Percentiles rank a stretch among this genome's conserved stretches.
Conservation (phyloP, 805 yeast species). For the Cyberlindnera petersonii region DNA sequence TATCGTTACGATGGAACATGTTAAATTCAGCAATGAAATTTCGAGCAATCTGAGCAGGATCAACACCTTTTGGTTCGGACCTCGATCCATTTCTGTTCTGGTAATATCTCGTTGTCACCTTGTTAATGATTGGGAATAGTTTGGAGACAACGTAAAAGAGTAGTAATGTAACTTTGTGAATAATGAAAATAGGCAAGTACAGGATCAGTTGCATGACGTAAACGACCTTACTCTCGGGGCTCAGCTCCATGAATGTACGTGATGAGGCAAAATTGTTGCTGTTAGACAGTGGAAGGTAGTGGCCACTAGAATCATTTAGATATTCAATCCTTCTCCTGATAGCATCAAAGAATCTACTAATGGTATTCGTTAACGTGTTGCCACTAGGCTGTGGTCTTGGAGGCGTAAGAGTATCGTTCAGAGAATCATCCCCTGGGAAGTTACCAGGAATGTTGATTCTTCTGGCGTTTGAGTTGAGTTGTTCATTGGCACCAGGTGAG, state of each 20-base stretch:
- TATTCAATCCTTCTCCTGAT: slow-evolving; percentile 27
- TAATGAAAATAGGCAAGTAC: slow-evolving; percentile 31
- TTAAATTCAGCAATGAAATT: slow-evolving; percentile 50
- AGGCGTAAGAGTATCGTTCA: not conserved
- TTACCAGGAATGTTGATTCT: slow-evolving; percentile 18
- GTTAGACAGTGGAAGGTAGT: slow-evolving; percentile 29
- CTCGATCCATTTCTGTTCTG: slow-evolving; percentile 35
- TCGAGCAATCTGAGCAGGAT: slow-evolving; percentile 52
- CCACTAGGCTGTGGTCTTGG: slow-evolving; percentile 3
- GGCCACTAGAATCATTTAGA: slow-evolving; percentile 19
- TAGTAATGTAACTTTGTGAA: slow-evolving; percentile 28
- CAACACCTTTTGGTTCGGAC: slow-evolving; percentile 35
- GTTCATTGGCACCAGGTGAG: slow-evolving; percentile 24
- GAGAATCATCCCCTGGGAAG: slow-evolving; percentile 19
- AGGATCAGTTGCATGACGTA: slow-evolving; percentile 30
- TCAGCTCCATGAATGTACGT: slow-evolving; percentile 18
- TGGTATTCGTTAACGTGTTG: slow-evolving; percentile 15
- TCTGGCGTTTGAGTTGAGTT: slow-evolving; percentile 18
- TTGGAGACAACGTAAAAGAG: slow-evolving; percentile 27
- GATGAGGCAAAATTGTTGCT: slow-evolving; percentile 11
- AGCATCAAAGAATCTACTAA: slow-evolving; percentile 22
- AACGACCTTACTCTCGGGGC: slow-evolving; percentile 24
- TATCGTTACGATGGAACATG: slow-evolving; percentile 34
- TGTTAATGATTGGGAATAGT: slow-evolving; percentile 36
- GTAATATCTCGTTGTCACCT: slow-evolving; percentile 33